phyloP scores from a whole-genome alignment of 148 eudicot species.

The Amaranthus palmeri region DNA sequence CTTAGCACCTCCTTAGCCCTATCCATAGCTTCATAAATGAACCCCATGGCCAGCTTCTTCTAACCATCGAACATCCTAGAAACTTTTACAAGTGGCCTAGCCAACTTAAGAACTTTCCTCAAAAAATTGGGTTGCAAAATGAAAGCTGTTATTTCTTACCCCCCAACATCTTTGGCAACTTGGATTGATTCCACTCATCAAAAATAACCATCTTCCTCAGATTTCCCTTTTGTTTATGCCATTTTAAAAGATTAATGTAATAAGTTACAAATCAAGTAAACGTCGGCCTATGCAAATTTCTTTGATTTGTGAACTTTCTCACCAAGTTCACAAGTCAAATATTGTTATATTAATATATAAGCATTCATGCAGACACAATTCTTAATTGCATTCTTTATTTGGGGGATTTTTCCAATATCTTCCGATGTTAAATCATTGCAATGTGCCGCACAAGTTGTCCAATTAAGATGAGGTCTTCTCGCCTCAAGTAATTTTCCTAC shows the following conservation, averaged over 20 bases:
- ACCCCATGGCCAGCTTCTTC: conserved; percentile 12
- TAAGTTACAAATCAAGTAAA: conserved; percentile 11
- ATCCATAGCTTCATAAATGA: conserved; percentile 18
- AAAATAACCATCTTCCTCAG: conserved; percentile 13
- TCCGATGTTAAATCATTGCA: not conserved
- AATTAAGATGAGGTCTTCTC: not conserved
- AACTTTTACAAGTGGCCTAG: conserved; percentile 8
- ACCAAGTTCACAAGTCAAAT: conserved; percentile 9
- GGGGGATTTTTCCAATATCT: not conserved
- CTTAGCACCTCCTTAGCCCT: too few relatives aligned
- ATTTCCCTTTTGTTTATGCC: conserved; percentile 1
- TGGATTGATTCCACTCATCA: not conserved
- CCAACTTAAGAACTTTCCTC: conserved; percentile 2
- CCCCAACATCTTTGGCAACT: not conserved
- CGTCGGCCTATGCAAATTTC: conserved; percentile 5
- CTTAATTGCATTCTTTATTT: not conserved
- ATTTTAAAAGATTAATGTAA: not conserved
- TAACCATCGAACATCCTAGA: conserved; percentile 16
- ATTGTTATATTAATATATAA: conserved; percentile 1
- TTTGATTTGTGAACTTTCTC: not conserved
- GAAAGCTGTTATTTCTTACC: not conserved
- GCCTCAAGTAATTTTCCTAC: conserved; percentile 6
- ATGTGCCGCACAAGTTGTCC: conserved; percentile 17
- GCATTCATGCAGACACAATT: not conserved
- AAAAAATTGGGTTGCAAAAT: not conserved